These are phyloP conservation scores for Acrodontium crateriforme DNA, from an alignment of 2,329 filamentous ascomycete species.

Conservation along the genomic window DNA sequence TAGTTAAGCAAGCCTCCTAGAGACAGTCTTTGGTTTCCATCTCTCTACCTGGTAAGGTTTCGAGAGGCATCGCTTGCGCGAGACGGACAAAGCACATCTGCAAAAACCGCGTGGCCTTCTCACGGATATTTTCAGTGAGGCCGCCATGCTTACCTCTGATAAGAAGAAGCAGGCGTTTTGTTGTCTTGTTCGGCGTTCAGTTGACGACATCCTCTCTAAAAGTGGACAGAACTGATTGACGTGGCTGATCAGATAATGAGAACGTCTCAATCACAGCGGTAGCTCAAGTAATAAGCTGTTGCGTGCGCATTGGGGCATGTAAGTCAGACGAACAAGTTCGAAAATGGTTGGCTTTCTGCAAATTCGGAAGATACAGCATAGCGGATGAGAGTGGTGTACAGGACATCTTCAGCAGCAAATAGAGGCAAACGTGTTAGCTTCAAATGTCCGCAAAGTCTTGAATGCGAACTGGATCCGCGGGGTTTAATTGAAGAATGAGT, in stretches of 20 bases:
- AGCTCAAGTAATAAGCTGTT: too few species aligned
- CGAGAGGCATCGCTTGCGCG: conserved; percentile 41
- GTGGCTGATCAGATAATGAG: conserved; percentile 45
- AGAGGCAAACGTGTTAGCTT: background rate
- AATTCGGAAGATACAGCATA: conserved; percentile 26
- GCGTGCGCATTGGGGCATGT: conserved; percentile 23
- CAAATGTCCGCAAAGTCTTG: conserved; percentile 3
- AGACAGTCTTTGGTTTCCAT: conserved; percentile 94
- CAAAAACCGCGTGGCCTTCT: conserved; percentile 65
- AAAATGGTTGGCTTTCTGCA: conserved; percentile 23
- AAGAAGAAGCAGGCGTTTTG: conserved; percentile 14
- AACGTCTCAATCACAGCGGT: background rate
- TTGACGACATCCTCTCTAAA: conserved; percentile 37
- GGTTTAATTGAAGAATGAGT: conserved; percentile 6
- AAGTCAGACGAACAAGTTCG: too few species aligned
- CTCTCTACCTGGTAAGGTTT: conserved; percentile 30
- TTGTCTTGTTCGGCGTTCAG: conserved; percentile 41
- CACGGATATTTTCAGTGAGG: conserved; percentile 12
- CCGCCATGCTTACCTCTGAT: conserved; percentile 5
- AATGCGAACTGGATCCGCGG: conserved; percentile 14
- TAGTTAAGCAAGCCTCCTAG: conserved; percentile 58
- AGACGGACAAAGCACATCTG: conserved; percentile 86
- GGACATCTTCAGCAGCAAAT: conserved; percentile 28
- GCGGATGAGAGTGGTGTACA: conserved; percentile 36
- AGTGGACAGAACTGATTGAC: conserved; percentile 48